phyloP scores from a whole-genome alignment of 179 eudicot genomes.

The Camellia oleifera region DNA sequence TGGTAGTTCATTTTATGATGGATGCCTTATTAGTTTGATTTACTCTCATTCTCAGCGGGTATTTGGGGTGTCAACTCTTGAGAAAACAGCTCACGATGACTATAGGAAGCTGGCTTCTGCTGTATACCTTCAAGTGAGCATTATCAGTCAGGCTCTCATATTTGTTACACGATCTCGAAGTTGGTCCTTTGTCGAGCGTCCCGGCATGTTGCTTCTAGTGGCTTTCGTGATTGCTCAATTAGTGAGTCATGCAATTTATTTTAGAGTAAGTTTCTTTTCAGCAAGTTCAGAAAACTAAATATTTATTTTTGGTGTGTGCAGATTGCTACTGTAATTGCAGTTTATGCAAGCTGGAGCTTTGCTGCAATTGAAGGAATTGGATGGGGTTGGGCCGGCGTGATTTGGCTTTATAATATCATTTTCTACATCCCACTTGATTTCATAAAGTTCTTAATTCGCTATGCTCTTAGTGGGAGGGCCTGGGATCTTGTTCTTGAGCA shows the following conservation, averaged over 20 bases:
- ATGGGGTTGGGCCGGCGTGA: conserved; percentile 98
- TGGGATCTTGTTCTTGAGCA: conserved; percentile 93
- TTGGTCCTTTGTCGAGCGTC: conserved; percentile 89
- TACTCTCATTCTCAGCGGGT: conserved; percentile 39
- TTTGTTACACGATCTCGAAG: conserved; percentile 91
- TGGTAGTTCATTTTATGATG: not conserved
- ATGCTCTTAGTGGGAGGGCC: conserved; percentile 84
- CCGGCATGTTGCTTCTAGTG: conserved; percentile 67
- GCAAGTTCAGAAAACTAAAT: not conserved
- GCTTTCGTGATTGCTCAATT: conserved; percentile 84
- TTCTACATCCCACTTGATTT: conserved; percentile 81
- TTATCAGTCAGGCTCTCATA: conserved; percentile 89
- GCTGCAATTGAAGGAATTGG: conserved; percentile 95
- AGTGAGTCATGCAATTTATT: conserved; percentile 35
- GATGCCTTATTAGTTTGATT: conserved; percentile 3
- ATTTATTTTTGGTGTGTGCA: conserved; percentile 21
- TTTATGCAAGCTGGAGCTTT: conserved; percentile 85
- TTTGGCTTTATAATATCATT: conserved; percentile 78
- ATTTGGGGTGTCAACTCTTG: conserved; percentile 79
- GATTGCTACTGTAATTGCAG: conserved; percentile 91
- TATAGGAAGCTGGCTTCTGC: conserved; percentile 86
- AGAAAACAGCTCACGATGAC: conserved; percentile 54
- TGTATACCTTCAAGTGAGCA: conserved; percentile 94
- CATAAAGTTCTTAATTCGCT: conserved; percentile 74
- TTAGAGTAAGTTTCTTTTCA: not conserved